Conservation (phyloP, 768 basidiomycete genomes). For the Candolleomyces eurysporus region DNA sequence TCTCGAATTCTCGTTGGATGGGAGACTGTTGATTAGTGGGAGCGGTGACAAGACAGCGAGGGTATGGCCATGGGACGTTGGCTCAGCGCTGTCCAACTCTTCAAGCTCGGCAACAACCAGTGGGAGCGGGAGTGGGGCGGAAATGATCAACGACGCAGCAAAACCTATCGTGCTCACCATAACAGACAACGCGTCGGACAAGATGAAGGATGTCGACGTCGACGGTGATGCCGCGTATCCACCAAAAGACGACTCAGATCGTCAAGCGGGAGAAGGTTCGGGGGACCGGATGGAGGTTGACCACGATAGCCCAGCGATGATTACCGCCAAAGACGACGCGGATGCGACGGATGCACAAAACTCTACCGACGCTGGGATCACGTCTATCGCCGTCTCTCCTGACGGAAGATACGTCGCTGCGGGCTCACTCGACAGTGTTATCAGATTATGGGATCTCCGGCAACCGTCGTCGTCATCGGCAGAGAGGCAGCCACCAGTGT, state of each 20-base stretch:
- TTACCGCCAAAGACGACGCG: neutral
- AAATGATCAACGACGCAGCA: neutral
- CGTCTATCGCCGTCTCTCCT: constrained; percentile 71
- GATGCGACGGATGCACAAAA: neutral
- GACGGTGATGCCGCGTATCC: neutral
- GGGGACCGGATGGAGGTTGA: neutral
- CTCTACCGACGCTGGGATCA: constrained; percentile 55
- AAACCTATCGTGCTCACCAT: neutral
- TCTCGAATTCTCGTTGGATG: constrained; percentile 81
- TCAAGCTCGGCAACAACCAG: constrained; percentile 38
- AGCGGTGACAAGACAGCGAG: constrained; percentile 60
- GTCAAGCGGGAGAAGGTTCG: neutral
- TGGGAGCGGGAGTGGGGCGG: neutral
- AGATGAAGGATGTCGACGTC: neutral
- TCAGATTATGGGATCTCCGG: constrained; percentile 68
- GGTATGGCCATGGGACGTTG: constrained; percentile 43
- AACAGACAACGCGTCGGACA: neutral
- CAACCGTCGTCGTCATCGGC: neutral
- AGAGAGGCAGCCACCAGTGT: neutral
- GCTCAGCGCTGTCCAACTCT: constrained; percentile 28
- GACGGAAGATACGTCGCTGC: constrained; percentile 64
- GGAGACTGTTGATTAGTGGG: constrained; percentile 81
- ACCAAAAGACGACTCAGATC: neutral
- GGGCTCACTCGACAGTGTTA: constrained; percentile 66
- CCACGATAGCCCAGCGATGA: no score